Base-by-base conservation (phyloP, 306 rosid genomes). In the Abrus pulchellus region DNA sequence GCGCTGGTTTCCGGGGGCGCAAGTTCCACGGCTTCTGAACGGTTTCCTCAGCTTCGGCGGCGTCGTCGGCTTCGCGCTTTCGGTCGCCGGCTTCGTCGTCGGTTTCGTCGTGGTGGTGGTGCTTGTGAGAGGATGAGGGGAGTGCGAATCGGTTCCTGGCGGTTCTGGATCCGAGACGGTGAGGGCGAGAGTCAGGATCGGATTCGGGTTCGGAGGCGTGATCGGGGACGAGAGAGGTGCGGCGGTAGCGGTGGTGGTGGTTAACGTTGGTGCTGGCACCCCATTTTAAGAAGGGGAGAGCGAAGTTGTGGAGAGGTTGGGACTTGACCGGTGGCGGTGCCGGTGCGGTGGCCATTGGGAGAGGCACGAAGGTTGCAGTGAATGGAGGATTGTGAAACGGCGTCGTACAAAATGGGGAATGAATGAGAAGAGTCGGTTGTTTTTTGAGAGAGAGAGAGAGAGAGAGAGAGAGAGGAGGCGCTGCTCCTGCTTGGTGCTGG, bases 291-390 rank as follows among this genome's bases (percentile, higher is more conserved):
- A 85, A 90, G 14, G 96, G 86, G 1, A 93, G 84, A 9, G 98
- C 52, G 85, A 95, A 95, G 88, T 95, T 95, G 89, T 95, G 98
- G 53, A 95, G 88, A 44, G 97, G 99, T 73, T 89, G 91, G 9
- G 99, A 89, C 88, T 95, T 93, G 47, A 76, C 92, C 11, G 98
- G 56, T 48, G 83, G 28, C 3, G 72, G 72, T 11, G 83, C 73
- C 28, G 84, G 99, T 7, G 91, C 91, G 5, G 98, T 90, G 27
- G 98, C 91, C 99, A 95, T 95, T 86, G 28, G 0, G 33, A 50
- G 0, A 50, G 10, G 12, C 4, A 5, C 20, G 27, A 20, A 36
- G 40, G 40, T 4, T 2, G 40, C 2, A 4, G 40, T 36, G 47
- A 43, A 5, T 1, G 47, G 2, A 6, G 5, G 47, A 3, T 4